These are phyloP conservation scores for Raffaelea albimanens DNA, from an alignment of 2,329 filamentous ascomycete species.

Conservation along the genomic window DNA sequence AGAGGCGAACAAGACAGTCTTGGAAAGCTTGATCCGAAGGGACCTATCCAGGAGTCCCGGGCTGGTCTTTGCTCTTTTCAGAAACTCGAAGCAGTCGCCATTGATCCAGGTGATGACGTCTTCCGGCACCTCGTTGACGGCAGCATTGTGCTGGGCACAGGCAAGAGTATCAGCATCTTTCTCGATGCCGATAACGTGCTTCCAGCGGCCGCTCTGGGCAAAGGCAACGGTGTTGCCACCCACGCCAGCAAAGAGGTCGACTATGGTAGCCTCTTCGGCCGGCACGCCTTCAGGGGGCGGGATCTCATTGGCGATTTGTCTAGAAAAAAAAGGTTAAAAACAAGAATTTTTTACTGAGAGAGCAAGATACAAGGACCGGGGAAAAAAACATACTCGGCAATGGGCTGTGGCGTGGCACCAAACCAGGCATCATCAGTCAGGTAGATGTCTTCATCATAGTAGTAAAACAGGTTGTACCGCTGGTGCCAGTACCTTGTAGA, in stretches of 20 bases:
- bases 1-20: constrained; percentile 44
- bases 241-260: constrained; percentile 86
- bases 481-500: constrained; percentile 74
- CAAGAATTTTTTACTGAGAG: not conserved
- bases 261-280: constrained; percentile 46
- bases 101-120: constrained; percentile 72
- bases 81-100: constrained; percentile 74
- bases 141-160: constrained; percentile 88
- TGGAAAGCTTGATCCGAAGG: constrained; percentile 29
- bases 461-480: constrained; percentile 75
- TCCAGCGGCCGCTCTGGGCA: constrained; percentile 69
- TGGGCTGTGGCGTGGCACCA: constrained; percentile 86
- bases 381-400: constrained; percentile 58
- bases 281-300: constrained; percentile 35
- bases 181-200: constrained; percentile 80
- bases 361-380: not conserved
- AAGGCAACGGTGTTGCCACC: constrained; percentile 96
- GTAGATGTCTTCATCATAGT: constrained; percentile 78
- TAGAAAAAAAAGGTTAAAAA: constrained; percentile 18
- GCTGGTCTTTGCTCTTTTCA: too few relatives aligned
- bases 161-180: constrained; percentile 69
- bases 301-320: constrained; percentile 69
- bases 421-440: constrained; percentile 96
- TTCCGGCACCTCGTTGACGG: constrained; percentile 68
- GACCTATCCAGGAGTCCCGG: constrained; percentile 24